Evolutionary conservation across 2,329 filamentous ascomycete species (phyloP).

Genomic region (Aspergillus nomiae): DNA sequence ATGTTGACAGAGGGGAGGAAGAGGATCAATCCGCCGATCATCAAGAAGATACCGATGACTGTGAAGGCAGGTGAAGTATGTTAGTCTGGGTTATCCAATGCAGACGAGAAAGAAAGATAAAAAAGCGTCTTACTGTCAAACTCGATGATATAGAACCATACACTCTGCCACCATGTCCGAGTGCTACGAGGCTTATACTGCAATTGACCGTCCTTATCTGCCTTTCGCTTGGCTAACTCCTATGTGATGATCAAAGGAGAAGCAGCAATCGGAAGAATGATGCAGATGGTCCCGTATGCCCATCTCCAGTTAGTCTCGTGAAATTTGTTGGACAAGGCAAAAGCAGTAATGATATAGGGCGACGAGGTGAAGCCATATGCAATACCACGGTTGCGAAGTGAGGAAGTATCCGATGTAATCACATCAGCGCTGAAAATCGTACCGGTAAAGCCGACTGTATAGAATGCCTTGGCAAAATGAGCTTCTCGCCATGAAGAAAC

Average conservation of each 20-base stretch:
- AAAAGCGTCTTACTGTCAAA: conserved; percentile 50
- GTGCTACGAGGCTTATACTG: conserved; percentile 43
- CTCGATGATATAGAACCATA: conserved; percentile 56
- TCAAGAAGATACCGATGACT: conserved; percentile 59
- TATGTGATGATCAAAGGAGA: conserved; percentile 59
- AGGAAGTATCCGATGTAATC: conserved; percentile 63
- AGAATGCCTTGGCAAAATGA: conserved; percentile 51
- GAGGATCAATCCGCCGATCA: conserved; percentile 61
- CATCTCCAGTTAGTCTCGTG: conserved; percentile 58
- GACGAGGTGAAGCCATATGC: conserved; percentile 60
- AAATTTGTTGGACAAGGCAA: conserved; percentile 52
- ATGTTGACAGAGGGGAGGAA: conserved; percentile 51
- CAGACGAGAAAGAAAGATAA: too few relatives aligned
- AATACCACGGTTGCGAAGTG: conserved; percentile 60
- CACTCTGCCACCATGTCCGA: conserved; percentile 48
- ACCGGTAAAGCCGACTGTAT: conserved; percentile 57
- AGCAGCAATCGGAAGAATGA: conserved; percentile 58
- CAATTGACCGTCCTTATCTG: conserved; percentile 57
- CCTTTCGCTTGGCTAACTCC: conserved; percentile 51
- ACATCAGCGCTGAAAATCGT: conserved; percentile 58
- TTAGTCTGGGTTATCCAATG: too few relatives aligned
- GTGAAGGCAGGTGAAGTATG: too few relatives aligned
- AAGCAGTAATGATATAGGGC: conserved; percentile 64
- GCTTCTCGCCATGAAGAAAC: background rate
- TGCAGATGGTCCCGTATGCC: conserved; percentile 62